Base-by-base conservation (phyloP, 1,284 basidiomycete genomes). In the Fomitopsis schrenkii region DNA sequence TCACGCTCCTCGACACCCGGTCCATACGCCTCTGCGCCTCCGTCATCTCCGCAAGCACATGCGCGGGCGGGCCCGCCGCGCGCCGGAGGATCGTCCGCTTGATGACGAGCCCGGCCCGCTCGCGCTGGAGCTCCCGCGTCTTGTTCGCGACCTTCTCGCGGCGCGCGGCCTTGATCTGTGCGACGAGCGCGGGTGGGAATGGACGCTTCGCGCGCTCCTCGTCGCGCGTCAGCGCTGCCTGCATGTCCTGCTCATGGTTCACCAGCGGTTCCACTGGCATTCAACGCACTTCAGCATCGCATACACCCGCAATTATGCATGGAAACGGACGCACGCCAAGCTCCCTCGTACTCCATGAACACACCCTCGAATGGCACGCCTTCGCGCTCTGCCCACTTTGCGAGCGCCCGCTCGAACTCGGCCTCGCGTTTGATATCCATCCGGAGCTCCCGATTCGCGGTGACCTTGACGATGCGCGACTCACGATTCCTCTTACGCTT, bases 131-230 rank as follows among this genome's bases (percentile, higher is more conserved):
- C 68, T 86, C 84, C 3, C 79, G 78, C 1, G 85, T 86, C 72
- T 86, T 87, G 73, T 90, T 88, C 10, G 71, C 75, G 22, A 86
- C 75, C 63, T 83, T 86, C 64, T 83, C 82, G 17, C 76, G 75
- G 2, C 87, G 82, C 0, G 88, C 90, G 19, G 76, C 76, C 54
- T 80, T 76, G 55, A 88, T 77, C 40, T 72, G 68, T 30, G 72
- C 74, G 14, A 87, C 70, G 60, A 91, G 74, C 19, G 79, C 76
- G 0, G 77, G 76, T 0, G 85, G 72, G 56, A 80, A 83, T 0
- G 83, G 79, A 46, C 71, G 74, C 9, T 66, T 53, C 1, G 76
- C 64, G 5, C 88, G 82, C 17, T 65, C 65, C 14, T 69, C 62
- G 59, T 86, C 83, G 12, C 70, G 76, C 0, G 63, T 55, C 60